These are phyloP conservation scores for Suhomyces pyralidae DNA, from an alignment of 805 yeast species.

Conservation along the genomic window DNA sequence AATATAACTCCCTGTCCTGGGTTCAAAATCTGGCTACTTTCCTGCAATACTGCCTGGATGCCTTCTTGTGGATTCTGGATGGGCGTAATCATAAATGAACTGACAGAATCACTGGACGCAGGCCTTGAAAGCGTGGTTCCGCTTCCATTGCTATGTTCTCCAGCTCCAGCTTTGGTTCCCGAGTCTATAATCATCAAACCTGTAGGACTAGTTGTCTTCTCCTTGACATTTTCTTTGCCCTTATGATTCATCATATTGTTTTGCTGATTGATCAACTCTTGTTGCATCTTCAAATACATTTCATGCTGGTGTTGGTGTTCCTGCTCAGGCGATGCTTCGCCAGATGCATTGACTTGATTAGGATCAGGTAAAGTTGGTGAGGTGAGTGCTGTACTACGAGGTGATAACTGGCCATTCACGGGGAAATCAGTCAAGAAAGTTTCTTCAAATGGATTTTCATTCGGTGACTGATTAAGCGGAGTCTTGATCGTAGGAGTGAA, in stretches of 20 bases:
- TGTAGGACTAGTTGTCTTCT: not conserved
- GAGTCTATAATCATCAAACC: not conserved
- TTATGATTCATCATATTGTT: constrained; percentile 26
- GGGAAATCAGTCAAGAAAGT: constrained; percentile 15
- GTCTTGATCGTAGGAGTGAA: constrained; percentile 38
- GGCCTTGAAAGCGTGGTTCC: not conserved
- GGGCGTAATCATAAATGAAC: constrained; percentile 5
- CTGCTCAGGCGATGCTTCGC: not conserved
- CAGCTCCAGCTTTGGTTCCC: not conserved
- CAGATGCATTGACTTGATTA: not conserved
- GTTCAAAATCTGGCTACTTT: constrained; percentile 3
- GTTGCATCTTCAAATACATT: constrained; percentile 34
- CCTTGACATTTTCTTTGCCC: not conserved
- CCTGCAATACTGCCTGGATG: constrained; percentile 7
- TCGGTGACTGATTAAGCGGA: constrained; percentile 24
- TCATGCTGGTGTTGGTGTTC: constrained; percentile 31
- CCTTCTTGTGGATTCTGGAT: not conserved
- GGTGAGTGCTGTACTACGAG: not conserved
- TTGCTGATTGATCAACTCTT: constrained; percentile 37
- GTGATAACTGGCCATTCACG: not conserved
- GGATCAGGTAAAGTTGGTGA: not conserved
- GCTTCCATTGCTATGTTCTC: not conserved
- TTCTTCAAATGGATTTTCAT: constrained; percentile 38
- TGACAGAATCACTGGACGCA: constrained; percentile 8
- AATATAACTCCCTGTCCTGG: not conserved